phyloP scores from a whole-genome alignment of 2,329 filamentous ascomycete genomes.

The Aspergillus carbonarius region DNA sequence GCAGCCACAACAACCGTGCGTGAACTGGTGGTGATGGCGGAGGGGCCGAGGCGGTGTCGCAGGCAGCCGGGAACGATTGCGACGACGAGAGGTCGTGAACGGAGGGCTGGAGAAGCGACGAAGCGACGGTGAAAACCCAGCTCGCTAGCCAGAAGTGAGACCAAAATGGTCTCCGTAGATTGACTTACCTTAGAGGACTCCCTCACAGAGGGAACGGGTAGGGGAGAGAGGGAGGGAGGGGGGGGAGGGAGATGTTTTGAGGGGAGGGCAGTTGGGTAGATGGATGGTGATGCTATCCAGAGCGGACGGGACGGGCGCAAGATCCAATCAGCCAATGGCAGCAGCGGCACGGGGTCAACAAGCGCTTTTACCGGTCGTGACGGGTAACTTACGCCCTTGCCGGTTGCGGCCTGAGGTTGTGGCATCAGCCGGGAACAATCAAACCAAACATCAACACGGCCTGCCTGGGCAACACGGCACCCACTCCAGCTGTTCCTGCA shows the following conservation, averaged over 20 bases:
- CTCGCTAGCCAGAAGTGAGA: background rate
- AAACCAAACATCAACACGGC: background rate
- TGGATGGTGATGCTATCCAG: constrained; percentile 12
- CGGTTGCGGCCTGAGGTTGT: constrained; percentile 3
- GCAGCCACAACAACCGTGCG: constrained; percentile 16
- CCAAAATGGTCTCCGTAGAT: constrained; percentile 4
- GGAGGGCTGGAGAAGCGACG: constrained; percentile 4
- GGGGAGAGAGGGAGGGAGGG: constrained; percentile 3
- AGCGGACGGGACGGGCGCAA: constrained; percentile 2
- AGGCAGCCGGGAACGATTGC: constrained; percentile 23
- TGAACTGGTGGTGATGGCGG: constrained; percentile 19
- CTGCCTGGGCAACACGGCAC: background rate
- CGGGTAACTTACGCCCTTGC: constrained; percentile 6
- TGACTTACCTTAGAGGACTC: constrained; percentile 22
- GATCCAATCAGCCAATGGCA: constrained; percentile 1
- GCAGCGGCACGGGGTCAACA: constrained; percentile 13
- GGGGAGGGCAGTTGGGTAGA: constrained; percentile 11
- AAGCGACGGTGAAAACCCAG: constrained; percentile 2
- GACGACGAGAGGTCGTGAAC: constrained; percentile 11
- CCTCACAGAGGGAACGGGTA: constrained; percentile 24
- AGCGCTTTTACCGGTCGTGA: constrained; percentile 4
- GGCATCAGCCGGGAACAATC: background rate
- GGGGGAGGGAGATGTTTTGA: constrained; percentile 8
- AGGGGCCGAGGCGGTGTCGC: constrained; percentile 39
- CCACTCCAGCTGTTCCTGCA: background rate